Evolutionary conservation across 2,329 filamentous ascomycete species (phyloP), one percentile per base, ranked within the genome.

Genomic region (Fusarium equiseti): DNA sequence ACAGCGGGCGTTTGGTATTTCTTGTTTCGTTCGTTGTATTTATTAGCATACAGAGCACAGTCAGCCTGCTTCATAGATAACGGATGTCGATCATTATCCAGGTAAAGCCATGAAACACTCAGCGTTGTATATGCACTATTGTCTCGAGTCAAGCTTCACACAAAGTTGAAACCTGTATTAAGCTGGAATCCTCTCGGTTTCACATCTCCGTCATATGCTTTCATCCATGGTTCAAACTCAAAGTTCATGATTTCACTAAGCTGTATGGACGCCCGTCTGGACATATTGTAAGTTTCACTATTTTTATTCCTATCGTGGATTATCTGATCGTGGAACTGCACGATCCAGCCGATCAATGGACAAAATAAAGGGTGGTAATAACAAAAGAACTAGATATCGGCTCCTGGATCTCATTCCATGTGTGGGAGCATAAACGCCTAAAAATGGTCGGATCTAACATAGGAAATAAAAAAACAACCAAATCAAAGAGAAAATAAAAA

Each of bases 381-480:
- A 65, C 44, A 65, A 62, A 58, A 63, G 50, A 59, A 56, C 38
- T 70, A 66, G 24, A 64, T 65, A 65, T 66, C 22, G 71, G 72
- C 74, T 72, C 72, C 73, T 42, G 49, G 58, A 63, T 66, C 62
- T 67, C 65, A 68, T 75, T 72, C 68, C 62, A 53, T 61, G 54
- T 61, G 59, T 64, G 68, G 71, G 68, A 72, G 69, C 67, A 65
- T 70, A 32, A 73, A 76, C 74, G 74, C 74, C 73, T 67, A 49
- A 60, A 59, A 66, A 74, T 73, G 63, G 68, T 72, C 62, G 53
- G 62, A 51, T 72, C 42, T 68, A 58, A 74, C 66, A 70, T 57
- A 68, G 42, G 68, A 68, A 68, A 70, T 38, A n/a, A 68, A 71
- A 66, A 62, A 68, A 66, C 51, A 63, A 62, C 60, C 42, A 66